Conservation (phyloP, 176 grass and related monocot genomes). For the Oryza punctata region DNA sequence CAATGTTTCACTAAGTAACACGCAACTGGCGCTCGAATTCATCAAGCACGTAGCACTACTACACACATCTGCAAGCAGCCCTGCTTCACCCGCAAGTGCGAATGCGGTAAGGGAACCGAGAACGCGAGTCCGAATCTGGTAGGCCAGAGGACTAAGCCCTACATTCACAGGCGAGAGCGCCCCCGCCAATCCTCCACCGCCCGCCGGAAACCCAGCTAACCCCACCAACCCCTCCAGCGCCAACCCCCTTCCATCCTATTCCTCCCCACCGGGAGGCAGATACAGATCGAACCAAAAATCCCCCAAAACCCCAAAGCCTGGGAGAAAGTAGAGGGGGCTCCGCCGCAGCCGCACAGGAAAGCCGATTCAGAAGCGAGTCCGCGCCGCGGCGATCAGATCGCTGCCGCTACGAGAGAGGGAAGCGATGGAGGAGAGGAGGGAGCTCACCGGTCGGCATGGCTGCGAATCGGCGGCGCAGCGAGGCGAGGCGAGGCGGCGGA, state of each 20-base stretch:
- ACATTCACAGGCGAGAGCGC: constrained; percentile 5
- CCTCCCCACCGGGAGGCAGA: neutral
- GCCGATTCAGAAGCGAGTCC: neutral
- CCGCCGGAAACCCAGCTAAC: neutral
- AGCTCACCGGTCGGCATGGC: constrained; percentile 72
- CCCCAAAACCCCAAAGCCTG: neutral
- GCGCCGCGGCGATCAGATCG: constrained; percentile 22
- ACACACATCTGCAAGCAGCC: neutral
- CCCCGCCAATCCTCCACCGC: neutral
- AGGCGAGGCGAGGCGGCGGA: neutral
- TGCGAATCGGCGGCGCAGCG: constrained; percentile 30
- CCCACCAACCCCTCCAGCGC: neutral
- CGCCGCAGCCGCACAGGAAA: neutral
- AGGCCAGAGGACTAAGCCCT: constrained; percentile 37
- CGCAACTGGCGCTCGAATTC: neutral
- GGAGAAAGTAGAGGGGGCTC: neutral
- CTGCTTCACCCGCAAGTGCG: neutral
- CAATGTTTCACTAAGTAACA: neutral
- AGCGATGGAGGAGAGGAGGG: neutral
- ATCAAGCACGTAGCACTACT: neutral
- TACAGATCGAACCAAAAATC: constrained; percentile 33
- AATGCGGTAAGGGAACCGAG: neutral
- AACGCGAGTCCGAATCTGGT: neutral
- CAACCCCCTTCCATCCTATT: neutral
- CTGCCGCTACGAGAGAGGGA: neutral